These are phyloP conservation scores for Colletotrichum chrysophilum DNA, from an alignment of 2,329 filamentous ascomycete genomes.

Conservation along the genomic window DNA sequence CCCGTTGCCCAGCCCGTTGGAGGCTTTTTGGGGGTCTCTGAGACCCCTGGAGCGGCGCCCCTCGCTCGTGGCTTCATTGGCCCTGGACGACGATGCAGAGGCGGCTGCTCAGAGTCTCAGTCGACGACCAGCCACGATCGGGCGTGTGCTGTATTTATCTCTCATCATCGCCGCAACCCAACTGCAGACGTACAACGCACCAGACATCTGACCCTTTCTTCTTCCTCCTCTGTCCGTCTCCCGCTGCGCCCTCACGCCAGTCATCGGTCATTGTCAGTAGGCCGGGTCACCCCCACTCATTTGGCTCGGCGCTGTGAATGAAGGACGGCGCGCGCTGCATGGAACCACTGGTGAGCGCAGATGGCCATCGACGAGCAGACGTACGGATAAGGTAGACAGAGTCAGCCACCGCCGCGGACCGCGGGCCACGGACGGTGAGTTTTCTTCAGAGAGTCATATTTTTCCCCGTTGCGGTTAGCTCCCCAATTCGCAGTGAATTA, in stretches of 20 bases:
- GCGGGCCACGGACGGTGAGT: background rate
- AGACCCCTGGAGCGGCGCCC: background rate
- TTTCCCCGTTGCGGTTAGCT: conserved; percentile 6
- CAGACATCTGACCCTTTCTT: background rate
- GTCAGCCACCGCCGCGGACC: background rate
- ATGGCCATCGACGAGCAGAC: background rate
- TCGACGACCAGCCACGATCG: background rate
- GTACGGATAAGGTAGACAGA: background rate
- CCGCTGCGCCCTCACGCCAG: background rate
- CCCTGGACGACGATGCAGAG: background rate
- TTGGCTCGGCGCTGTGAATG: background rate
- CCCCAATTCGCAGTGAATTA: background rate
- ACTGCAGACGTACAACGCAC: background rate
- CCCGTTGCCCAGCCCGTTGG: conserved; percentile 16
- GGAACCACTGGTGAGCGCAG: background rate
- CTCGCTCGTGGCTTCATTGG: background rate
- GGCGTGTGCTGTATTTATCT: background rate
- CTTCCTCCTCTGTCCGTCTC: background rate
- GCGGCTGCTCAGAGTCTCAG: background rate
- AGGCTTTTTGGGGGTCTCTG: background rate
- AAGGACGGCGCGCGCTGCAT: background rate
- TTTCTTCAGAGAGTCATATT: background rate
- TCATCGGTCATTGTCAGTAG: background rate
- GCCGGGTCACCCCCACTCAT: background rate
- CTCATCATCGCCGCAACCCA: background rate